Conservation (phyloP, 2,329 filamentous ascomycete species). For the Fusarium gaditjirri region DNA sequence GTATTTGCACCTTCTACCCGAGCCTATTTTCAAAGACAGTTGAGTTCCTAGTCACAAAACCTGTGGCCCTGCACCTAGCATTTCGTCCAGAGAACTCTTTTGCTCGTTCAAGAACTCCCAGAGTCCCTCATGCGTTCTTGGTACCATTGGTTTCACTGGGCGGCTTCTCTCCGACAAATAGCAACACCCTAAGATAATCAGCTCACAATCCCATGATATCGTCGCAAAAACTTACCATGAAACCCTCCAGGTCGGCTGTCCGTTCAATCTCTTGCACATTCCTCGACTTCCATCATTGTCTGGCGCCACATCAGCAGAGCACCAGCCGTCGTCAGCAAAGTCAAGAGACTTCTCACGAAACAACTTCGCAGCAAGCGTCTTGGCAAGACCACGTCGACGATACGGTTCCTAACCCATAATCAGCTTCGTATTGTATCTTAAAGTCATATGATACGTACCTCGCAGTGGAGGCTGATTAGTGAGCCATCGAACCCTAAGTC, state of each 20-base stretch:
- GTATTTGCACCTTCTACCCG: background rate
- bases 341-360: conserved; percentile 61
- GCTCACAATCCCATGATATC: background rate
- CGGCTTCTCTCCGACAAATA: conserved; percentile 23
- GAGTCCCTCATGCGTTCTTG: background rate
- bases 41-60: background rate
- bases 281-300: conserved; percentile 69
- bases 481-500: conserved; percentile 66
- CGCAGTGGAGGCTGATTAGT: conserved; percentile 69
- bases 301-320: conserved; percentile 71
- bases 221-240: conserved; percentile 64
- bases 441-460: conserved; percentile 48
- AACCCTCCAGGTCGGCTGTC: conserved; percentile 63
- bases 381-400: conserved; percentile 71
- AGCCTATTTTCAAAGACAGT: background rate
- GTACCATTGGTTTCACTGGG: conserved; percentile 8
- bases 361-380: conserved; percentile 67
- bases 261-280: conserved; percentile 71
- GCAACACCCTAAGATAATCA: conserved; percentile 33
- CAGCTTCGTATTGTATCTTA: accelerated
- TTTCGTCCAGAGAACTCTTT: background rate
- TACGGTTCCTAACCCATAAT: conserved; percentile 57
- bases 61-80: background rate
- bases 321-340: conserved; percentile 62
- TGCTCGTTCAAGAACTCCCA: background rate